Conservation (phyloP, 2,329 filamentous ascomycete genomes). For the Fusarium torulosum region DNA sequence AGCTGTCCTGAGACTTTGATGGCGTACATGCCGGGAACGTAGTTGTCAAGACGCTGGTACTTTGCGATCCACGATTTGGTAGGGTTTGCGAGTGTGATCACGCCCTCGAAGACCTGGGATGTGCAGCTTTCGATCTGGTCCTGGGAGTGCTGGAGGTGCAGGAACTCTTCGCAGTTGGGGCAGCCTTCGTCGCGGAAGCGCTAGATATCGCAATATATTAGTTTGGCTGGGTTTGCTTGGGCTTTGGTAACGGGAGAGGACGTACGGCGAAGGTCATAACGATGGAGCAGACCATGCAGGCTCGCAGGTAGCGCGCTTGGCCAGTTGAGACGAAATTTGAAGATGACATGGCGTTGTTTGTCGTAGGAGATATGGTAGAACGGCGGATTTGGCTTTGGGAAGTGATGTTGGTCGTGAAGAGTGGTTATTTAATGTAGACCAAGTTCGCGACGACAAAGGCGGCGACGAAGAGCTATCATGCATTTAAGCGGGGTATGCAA, state of each 20-base stretch:
- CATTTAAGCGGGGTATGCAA: constrained; percentile 39
- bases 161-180: constrained; percentile 95
- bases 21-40: constrained; percentile 90
- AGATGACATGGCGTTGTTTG: constrained; percentile 52
- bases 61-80: constrained; percentile 91
- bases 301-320: constrained; percentile 88
- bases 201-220: constrained; percentile 57
- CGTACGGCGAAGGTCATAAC: constrained; percentile 83
- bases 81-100: constrained; percentile 89
- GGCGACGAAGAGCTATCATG: constrained; percentile 33
- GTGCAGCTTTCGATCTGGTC: constrained; percentile 94
- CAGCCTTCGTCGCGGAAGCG: constrained; percentile 90
- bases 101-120: constrained; percentile 93
- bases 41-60: constrained; percentile 92
- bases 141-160: constrained; percentile 81
- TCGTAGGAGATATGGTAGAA: not conserved
- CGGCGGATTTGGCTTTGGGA: not conserved
- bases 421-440: constrained; percentile 9
- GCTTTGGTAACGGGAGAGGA: constrained; percentile 22
- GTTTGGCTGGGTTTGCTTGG: not conserved
- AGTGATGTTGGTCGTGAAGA: constrained; percentile 8
- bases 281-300: constrained; percentile 98
- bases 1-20: constrained; percentile 91
- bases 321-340: constrained; percentile 77
- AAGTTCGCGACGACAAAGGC: constrained; percentile 30